A percentile compares a stretch with the other conserved stretches of the same genome.
Evolutionary conservation across 2,329 filamentous ascomycete species (phyloP).

Genomic region (Fusarium gaditjirri): DNA sequence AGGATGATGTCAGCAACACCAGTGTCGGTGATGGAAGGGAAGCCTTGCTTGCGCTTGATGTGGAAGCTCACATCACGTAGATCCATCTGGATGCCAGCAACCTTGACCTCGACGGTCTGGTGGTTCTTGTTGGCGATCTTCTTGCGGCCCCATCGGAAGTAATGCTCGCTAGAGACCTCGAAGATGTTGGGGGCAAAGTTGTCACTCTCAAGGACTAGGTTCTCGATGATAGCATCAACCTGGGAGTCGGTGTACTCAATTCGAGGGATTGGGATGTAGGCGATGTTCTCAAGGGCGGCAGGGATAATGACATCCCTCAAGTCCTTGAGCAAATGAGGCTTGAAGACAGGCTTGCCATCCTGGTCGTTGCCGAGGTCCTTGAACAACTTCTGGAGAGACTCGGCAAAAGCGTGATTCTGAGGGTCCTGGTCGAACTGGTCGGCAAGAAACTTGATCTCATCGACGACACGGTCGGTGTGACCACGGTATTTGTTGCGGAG

Average conservation of each 20-base stretch:
- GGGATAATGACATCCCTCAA: conserved; percentile 88
- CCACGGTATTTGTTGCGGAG: conserved; percentile 87
- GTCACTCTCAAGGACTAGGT: conserved; percentile 93
- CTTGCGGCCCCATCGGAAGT: conserved; percentile 95
- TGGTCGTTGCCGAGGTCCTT: conserved; percentile 86
- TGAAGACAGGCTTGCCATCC: conserved; percentile 87
- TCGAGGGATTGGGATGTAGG: conserved; percentile 91
- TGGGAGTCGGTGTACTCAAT: conserved; percentile 90
- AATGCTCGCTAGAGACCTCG: conserved; percentile 91
- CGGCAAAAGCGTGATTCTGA: conserved; percentile 83
- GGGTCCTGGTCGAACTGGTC: conserved; percentile 90
- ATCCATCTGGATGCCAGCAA: conserved; percentile 93
- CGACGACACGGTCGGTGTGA: conserved; percentile 86
- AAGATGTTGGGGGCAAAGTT: conserved; percentile 95
- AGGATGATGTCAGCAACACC: conserved; percentile 91
- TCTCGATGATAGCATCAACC: conserved; percentile 91
- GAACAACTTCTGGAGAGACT: conserved; percentile 85
- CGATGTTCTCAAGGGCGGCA: conserved; percentile 80
- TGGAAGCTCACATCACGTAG: conserved; percentile 92
- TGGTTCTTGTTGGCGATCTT: conserved; percentile 81
- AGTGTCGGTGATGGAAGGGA: conserved; percentile 86
- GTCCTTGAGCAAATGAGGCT: conserved; percentile 92
- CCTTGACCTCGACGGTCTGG: conserved; percentile 84
- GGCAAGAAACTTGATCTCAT: conserved; percentile 90
- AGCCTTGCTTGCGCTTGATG: conserved; percentile 93